Evolutionary conservation across 1,284 basidiomycete genomes (phyloP), one percentile per base, ranked within the genome.

Genomic region (Cutaneotrichosporon daszewskae): DNA sequence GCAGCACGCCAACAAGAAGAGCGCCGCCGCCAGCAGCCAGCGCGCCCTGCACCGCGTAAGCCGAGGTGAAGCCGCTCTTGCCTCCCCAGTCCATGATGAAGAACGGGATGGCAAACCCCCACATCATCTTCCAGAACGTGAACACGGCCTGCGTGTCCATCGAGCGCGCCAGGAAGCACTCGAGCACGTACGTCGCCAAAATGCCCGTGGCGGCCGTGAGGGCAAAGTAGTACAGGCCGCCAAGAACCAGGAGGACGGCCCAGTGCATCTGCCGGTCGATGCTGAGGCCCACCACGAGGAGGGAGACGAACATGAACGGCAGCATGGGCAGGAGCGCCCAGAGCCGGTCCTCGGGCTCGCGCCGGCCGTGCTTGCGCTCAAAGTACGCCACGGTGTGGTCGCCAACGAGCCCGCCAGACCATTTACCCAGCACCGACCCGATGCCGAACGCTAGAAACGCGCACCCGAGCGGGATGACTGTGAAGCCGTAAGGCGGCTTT

Each of bases 111-210:
- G 55, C 58, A 33, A 72, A 72, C 17, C 64, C 65, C 55, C 66
- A 64, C n/a, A 62, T 55, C 43, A 56, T 60, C 58, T 69, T 69
- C 58, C 64, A 64, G 51, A 72, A 67, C 45, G 62, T 62, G 54
- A 68, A 72, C 25, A 63, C 60, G 18, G 66, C 64, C 40, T 69
- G 64, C 12, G 63, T 64, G 45, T 66, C 62, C 46, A 65, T 64
- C 0, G 57, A 54, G 27, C 55, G 45, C 14, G 50, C 35, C 38
- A 69, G 31, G 52, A 66, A 67, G 26, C 49, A 51, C 48, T 72
- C 69, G 46, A 69, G 53, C 22, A 68, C 65, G 53, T 69, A 69
- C 36, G 50, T 58, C 25, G 48, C 49, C 11, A 58, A 41, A 20
- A 59, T 42, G 40, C 55, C 59, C 6, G 60, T 60, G 17, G 54